phyloP scores from a whole-genome alignment of 1,139 yeast genomes.

The Taphrina communis region DNA sequence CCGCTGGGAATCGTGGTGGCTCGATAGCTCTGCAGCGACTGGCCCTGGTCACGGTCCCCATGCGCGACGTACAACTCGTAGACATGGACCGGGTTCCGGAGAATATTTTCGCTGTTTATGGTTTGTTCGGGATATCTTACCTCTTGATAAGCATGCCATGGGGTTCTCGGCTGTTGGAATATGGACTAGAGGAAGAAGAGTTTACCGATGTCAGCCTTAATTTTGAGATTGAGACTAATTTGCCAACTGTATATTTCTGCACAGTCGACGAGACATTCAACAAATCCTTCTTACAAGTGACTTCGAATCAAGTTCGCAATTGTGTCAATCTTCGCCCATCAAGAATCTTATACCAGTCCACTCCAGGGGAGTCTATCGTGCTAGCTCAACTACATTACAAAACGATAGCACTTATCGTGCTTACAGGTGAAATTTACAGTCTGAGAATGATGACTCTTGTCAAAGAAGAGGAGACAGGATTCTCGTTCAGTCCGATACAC shows the following conservation, averaged over 20 bases:
- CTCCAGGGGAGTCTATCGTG: not conserved
- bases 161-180: slow-evolving; percentile 6
- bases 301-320: not conserved
- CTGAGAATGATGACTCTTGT: not conserved
- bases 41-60: not conserved
- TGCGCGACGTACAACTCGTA: slow-evolving; percentile 5
- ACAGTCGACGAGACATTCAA: slow-evolving; percentile 1
- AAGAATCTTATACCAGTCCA: not conserved
- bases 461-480: slow-evolving; percentile 3
- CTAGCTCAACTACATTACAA: not conserved
- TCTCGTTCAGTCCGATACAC: not conserved
- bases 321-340: not conserved
- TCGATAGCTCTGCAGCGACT: slow-evolving; percentile 1
- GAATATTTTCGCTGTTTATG: slow-evolving; percentile 1
- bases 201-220: slow-evolving; percentile 8
- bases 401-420: not conserved
- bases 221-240: not conserved
- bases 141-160: slow-evolving; percentile 20
- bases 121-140: not conserved
- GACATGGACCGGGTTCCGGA: slow-evolving; percentile 1
- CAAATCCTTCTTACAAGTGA: slow-evolving; percentile 15
- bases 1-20: slow-evolving; percentile 5
- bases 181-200: not conserved
- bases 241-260: slow-evolving; percentile 2
- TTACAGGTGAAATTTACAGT: not conserved